Base-by-base conservation (phyloP, 1,284 basidiomycete species). In the Exsudoporus floridanus region DNA sequence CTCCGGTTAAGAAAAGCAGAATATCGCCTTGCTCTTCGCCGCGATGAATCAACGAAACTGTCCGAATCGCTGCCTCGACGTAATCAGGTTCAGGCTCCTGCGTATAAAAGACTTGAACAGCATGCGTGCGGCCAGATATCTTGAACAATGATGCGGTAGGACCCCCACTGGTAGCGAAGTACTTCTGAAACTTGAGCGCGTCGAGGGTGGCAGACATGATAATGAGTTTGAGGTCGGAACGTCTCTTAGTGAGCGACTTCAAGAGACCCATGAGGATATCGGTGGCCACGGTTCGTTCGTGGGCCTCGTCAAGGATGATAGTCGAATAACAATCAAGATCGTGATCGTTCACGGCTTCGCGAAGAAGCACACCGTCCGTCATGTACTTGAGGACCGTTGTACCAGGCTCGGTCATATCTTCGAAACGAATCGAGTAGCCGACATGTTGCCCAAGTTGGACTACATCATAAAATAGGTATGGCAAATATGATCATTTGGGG, bases 201-300 rank as follows among this genome's bases (percentile, higher is more conserved):
- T 99, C 96, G 31, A 99, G 85, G 1, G 97, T 99, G 33, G 97
- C 97, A 39, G 91, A 94, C 97, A 99, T 99, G 78, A 99, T 80
- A 55, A 99, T 94, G 65, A 99, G 88, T 75, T 98, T 99, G 60
- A 99, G 84, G 68, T 98, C 96, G 1, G 83, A 63, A 38, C 97
- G 86, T 55, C 84, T 82, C 66, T 85, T 87, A 2, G 90, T 89
- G 16, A 99, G 84, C 57, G 77, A 64, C 66, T 90, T 85, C 27
- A 88, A 74, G 14, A 98, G 79, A 59, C 96, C 95, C 93, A 99
- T 98, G 44, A 99, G 87, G 60, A 99, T 95, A 74, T 99, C 97
- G 33, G 97, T 99, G 0, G 97, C 94, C 25, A 99, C 81, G 0
- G 97, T 99, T 60, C 97, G 88, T 75, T 99, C 97, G 78, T 99